Evolutionary conservation across 1,284 basidiomycete genomes (phyloP), one percentile per base, ranked within the genome.

Genomic region (Pseudozyma hubeiensis): DNA sequence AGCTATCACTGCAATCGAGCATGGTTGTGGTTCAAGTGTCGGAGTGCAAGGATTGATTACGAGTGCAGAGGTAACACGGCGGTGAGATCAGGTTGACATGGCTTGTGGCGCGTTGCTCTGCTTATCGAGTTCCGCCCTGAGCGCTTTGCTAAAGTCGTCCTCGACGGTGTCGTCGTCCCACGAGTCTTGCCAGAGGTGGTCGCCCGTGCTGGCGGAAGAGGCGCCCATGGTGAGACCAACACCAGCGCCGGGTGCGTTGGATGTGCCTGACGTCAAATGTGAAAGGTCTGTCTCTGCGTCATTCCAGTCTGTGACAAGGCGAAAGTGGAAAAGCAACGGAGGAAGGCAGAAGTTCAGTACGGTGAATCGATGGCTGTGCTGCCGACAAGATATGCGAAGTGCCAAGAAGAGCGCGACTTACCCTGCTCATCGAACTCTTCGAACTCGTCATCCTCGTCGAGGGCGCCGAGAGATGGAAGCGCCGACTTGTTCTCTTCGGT

Each of bases 161-260:
- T 97, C 96, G 68, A 97, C 91, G 85, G 97, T 95, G 86, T 99
- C 96, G 81, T 99, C 96, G 82, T 99, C 96, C 96, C 96, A 99
- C 85, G 97, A 97, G 81, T 98, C 96, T 87, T 98, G 95, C 96
- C 96, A 99, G 34, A 98, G 87, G 83, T 94, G 92, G 69, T 84
- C 83, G 14, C 59, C 70, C 13, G 60, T 66, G 64, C 60, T 63
- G 8, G 60, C 57, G 16, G 70, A 73, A 16, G 60, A 61, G 13
- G 69, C 71, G 44, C 71, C 67, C 70, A 74, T 74, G 48, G 58
- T 68, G 44, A 74, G 75, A 7, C 75, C 77, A 10, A 74, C 72
- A 24, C 60, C 60, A 13, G 55, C 49, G 17, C 72, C 71, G 10
- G 55, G 46, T 17, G 66, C 71, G 35, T 65, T 65, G 7, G 77